phyloP scores from a whole-genome alignment of 345 rosid genomes.

The Eucalyptus cloeziana region DNA sequence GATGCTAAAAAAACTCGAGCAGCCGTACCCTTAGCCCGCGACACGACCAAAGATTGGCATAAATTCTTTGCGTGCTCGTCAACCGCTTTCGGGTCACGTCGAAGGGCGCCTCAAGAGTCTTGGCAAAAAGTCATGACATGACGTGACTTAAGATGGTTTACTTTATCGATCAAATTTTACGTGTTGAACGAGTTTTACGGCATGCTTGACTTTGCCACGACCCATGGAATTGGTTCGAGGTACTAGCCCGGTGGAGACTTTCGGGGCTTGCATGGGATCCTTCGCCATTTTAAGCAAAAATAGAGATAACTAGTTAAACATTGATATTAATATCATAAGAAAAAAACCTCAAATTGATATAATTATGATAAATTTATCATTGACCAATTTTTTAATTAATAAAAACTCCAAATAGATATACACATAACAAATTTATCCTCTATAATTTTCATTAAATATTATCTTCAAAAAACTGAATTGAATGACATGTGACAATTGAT shows the following conservation, averaged over 20 bases:
- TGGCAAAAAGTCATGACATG: not conserved
- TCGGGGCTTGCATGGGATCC: not conserved
- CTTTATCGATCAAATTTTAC: not conserved
- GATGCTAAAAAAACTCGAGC: not conserved
- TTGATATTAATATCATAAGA: too few species aligned
- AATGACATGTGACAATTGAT: fast-evolving
- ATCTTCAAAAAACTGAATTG: fast-evolving
- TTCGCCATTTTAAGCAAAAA: not conserved
- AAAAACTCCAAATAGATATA: too few species aligned
- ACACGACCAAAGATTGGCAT: not conserved
- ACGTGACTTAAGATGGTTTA: not conserved
- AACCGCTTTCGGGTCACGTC: not conserved
- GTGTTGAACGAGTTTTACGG: not conserved
- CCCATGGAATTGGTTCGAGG: not conserved
- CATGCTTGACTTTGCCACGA: not conserved
- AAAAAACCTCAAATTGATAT: too few species aligned
- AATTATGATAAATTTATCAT: too few species aligned
- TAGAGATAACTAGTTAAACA: not conserved
- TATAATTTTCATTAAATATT: too few species aligned
- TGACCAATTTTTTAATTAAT: fast-evolving
- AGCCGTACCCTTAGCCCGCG: not conserved
- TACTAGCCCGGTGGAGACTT: not conserved
- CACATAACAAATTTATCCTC: fast-evolving
- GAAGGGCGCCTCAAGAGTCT: not conserved
- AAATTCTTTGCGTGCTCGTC: not conserved